Evolutionary conservation across 441 rosid species (phyloP), one percentile per base, ranked within the genome.

Genomic region (Croton laevigatus): DNA sequence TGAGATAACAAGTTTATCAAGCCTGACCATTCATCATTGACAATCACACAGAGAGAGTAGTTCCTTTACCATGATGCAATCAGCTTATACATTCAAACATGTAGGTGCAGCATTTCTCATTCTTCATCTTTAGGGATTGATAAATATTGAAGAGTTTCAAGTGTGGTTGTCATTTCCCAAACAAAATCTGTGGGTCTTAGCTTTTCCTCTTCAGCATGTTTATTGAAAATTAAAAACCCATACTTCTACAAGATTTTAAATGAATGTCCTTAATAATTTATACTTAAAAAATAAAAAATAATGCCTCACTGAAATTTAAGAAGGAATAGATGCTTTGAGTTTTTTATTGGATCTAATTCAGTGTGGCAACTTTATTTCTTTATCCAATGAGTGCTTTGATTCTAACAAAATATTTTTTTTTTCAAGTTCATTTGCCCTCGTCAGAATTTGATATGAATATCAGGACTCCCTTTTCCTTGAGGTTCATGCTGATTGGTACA

Each of bases 21-120:
- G 40, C 40, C 37, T 17, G 13, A 59, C 36, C 63, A 6, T 59
- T 27, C 5, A 36, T 59, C 63, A 6, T 59, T 27, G 6, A 36
- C 17, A 34, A 36, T 34, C n/a, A 34, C n/a, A 59, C 34, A 9
- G 40, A 9, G 40, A 16, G 42, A 59, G 36, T 27, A 14, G 19
- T 10, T 32, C 8, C 40, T 59, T 59, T 37, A 34, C n/a, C 44
- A 27, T 5, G 5, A 6, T 40, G 32, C 4, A 20, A 37, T 62
- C 40, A 62, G 32, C n/a, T 65, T 27, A 38, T 64, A 13, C 19
- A 13, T 44, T 6, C 42, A 48, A 27, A 45, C 44, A 3, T 14
- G 34, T 58, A 58, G 40, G 34, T 20, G 59, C 48, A 37, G 45
- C 72, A 54, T 19, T 36, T 68, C n/a, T 67, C 19, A 63, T 34